phyloP scores from a whole-genome alignment of 2,329 filamentous ascomycete genomes.

The Rhynchosporium agropyri region DNA sequence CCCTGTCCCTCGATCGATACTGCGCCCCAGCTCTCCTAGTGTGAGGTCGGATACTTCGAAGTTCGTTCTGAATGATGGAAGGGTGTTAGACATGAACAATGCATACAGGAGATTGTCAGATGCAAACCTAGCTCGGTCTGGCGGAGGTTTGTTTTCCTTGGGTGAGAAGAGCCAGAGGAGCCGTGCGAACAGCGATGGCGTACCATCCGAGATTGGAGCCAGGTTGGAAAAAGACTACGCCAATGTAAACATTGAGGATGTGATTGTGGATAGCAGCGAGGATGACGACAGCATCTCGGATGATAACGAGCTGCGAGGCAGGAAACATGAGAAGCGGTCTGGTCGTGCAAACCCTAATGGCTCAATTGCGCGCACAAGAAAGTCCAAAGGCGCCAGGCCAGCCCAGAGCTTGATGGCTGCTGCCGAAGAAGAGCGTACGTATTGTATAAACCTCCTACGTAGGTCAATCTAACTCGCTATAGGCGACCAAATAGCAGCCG shows the following conservation, averaged over 20 bases:
- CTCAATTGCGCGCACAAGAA: constrained; percentile 42
- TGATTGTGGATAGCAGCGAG: constrained; percentile 40
- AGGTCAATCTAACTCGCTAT: background rate
- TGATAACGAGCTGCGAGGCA: constrained; percentile 65
- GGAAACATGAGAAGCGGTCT: constrained; percentile 49
- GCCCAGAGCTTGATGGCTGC: constrained; percentile 69
- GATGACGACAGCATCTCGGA: constrained; percentile 56
- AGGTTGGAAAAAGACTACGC: constrained; percentile 41
- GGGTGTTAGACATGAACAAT: constrained; percentile 66
- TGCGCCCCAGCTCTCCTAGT: constrained; percentile 39
- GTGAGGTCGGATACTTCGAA: constrained; percentile 41
- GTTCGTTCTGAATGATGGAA: constrained; percentile 61
- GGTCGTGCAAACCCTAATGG: constrained; percentile 39
- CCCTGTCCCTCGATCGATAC: constrained; percentile 38
- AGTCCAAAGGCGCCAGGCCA: constrained; percentile 47
- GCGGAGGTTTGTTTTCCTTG: constrained; percentile 60
- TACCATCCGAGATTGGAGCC: constrained; percentile 21
- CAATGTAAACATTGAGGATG: constrained; percentile 36
- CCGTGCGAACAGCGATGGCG: constrained; percentile 33
- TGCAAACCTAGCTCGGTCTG: constrained; percentile 65
- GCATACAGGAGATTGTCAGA: constrained; percentile 74
- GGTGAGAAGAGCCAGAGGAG: constrained; percentile 32
- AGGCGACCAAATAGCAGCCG: constrained; percentile 28
- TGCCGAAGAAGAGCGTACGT: constrained; percentile 77
- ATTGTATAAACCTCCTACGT: background rate